Conservation (phyloP, 805 yeast species). For the Nakazawaea anatomiae region DNA sequence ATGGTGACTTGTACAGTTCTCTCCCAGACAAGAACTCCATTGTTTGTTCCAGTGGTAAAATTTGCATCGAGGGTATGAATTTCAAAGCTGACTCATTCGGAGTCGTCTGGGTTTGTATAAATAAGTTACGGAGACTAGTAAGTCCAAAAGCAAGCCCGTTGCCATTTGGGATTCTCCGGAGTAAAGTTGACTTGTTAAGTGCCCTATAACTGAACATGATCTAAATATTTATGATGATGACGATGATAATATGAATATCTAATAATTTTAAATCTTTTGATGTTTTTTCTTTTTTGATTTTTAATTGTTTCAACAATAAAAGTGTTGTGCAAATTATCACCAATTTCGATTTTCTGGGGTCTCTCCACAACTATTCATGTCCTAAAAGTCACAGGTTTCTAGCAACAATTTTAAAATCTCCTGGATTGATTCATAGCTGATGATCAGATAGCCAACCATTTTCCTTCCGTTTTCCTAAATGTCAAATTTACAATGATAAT, state of each 20-base stretch:
- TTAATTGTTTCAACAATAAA: too few species aligned
- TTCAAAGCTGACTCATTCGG: conserved; percentile 86
- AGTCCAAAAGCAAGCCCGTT: neutral
- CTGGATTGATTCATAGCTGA: too few species aligned
- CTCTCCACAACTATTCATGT: neutral
- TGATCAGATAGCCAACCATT: too few species aligned
- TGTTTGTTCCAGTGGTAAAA: conserved; percentile 62
- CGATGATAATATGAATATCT: too few species aligned
- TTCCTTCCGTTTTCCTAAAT: too few species aligned
- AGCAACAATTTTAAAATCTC: too few species aligned
- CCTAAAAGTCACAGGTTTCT: too few species aligned
- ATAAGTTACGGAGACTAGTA: conserved; percentile 24
- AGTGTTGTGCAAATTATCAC: neutral
- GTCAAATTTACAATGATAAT: too few species aligned
- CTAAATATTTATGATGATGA: neutral
- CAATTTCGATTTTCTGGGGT: neutral
- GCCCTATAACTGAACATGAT: neutral
- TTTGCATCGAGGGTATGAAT: conserved; percentile 68
- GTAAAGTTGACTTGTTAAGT: neutral
- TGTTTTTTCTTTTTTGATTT: too few species aligned
- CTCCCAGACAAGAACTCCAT: conserved; percentile 69
- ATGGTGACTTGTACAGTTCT: conserved; percentile 70
- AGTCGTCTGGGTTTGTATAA: conserved; percentile 79
- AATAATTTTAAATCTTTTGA: too few species aligned
- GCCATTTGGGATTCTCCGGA: conserved; percentile 28